These are phyloP conservation scores for Sugiyamaella sp. DNA, from an alignment of 1,139 yeast species.

Conservation along the genomic window DNA sequence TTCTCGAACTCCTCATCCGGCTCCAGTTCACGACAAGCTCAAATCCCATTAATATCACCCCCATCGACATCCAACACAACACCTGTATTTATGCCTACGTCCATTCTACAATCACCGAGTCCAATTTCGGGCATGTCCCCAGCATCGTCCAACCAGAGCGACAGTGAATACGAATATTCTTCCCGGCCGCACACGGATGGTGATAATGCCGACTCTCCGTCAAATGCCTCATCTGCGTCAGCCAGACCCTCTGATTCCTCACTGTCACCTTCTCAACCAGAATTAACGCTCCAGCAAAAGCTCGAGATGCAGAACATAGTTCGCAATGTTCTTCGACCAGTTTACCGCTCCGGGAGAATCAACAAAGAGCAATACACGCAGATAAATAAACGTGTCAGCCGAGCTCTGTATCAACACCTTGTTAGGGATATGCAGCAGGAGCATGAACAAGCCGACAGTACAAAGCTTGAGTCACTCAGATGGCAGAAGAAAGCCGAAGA, in stretches of 20 bases:
- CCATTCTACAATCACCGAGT: constrained; percentile 11
- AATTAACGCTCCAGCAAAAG: constrained; percentile 51
- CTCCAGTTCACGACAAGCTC: not conserved
- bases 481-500: constrained; percentile 23
- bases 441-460: constrained; percentile 3
- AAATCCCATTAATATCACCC: constrained; percentile 11
- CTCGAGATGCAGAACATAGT: constrained; percentile 56
- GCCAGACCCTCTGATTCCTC: constrained; percentile 23
- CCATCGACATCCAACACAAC: constrained; percentile 7
- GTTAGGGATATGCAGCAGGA: constrained; percentile 1
- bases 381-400: constrained; percentile 49
- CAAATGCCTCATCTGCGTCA: not conserved
- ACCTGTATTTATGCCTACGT: not conserved
- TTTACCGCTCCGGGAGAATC: constrained; percentile 46
- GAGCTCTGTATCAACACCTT: constrained; percentile 43
- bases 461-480: not conserved
- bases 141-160: constrained; percentile 11
- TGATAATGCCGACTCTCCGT: not conserved
- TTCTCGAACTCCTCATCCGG: not conserved
- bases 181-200: not conserved
- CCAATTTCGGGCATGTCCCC: constrained; percentile 21
- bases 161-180: constrained; percentile 12
- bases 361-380: constrained; percentile 52
- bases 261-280: constrained; percentile 20
- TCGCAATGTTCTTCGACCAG: constrained; percentile 53